These are phyloP conservation scores for Dioscorea zingiberensis DNA, from an alignment of 106 monocot species.

Conservation along the genomic window DNA sequence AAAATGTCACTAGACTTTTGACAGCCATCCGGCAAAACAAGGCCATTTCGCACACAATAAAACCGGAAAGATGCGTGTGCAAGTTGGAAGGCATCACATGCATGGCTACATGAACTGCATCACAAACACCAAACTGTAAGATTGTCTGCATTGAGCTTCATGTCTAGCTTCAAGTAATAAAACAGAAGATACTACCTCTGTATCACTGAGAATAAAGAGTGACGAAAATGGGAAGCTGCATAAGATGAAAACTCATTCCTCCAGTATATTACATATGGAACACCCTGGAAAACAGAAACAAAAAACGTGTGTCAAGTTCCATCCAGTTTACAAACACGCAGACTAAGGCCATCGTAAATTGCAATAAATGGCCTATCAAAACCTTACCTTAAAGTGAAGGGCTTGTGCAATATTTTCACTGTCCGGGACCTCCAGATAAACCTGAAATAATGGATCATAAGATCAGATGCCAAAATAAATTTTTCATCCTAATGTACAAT, in stretches of 20 bases:
- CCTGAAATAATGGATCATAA: constrained; percentile 23
- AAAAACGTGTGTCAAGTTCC: too few species aligned
- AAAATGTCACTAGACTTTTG: constrained; percentile 36
- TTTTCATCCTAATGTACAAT: not conserved
- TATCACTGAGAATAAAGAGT: constrained; percentile 76
- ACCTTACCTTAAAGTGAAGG: constrained; percentile 58
- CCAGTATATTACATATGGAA: constrained; percentile 91
- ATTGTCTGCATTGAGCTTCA: not conserved
- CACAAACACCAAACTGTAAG: constrained; percentile 3
- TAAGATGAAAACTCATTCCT: constrained; percentile 61
- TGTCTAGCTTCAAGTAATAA: not conserved
- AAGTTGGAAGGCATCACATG: constrained; percentile 95
- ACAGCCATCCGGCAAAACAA: constrained; percentile 21
- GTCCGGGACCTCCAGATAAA: constrained; percentile 74
- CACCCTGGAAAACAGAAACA: constrained; percentile 41
- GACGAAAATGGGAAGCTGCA: constrained; percentile 69
- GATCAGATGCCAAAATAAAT: not conserved
- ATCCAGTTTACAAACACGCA: not conserved
- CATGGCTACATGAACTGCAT: constrained; percentile 74
- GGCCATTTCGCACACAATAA: constrained; percentile 51
- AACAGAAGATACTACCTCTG: constrained; percentile 52
- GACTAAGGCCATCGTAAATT: too few species aligned
- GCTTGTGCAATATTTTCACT: constrained; percentile 65
- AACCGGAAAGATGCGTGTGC: constrained; percentile 82
- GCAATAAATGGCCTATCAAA: not conserved